Evolutionary conservation across 495 filamentous ascomycete genomes (phyloP).

Genomic region (Annulohypoxylon maeteangense): DNA sequence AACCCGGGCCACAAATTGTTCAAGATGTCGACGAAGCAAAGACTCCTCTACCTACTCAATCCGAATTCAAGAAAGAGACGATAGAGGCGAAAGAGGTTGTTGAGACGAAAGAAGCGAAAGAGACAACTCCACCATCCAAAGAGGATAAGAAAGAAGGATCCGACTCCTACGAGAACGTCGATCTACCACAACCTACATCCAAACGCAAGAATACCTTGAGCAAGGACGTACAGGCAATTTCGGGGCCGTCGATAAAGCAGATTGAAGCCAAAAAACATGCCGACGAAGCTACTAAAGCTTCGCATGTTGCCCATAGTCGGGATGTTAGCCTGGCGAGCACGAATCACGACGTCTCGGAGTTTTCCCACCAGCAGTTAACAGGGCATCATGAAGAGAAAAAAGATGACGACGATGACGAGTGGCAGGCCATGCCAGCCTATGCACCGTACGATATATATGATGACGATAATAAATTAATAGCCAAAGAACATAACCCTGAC

Average conservation of each 20-base stretch:
- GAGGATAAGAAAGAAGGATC: conserved; percentile 13
- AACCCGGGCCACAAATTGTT: conserved; percentile 17
- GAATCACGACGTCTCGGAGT: conserved; percentile 72
- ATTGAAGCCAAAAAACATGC: conserved; percentile 42
- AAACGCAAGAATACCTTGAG: conserved; percentile 31
- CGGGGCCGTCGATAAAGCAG: conserved; percentile 45
- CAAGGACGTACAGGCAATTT: conserved; percentile 45
- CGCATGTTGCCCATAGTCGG: conserved; percentile 42
- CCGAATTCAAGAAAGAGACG: conserved; percentile 20
- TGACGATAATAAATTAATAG: conserved; percentile 88
- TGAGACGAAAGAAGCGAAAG: not conserved
- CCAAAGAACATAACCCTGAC: conserved; percentile 75
- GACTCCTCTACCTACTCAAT: conserved; percentile 35
- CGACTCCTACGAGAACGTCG: conserved; percentile 26
- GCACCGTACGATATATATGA: conserved; percentile 95
- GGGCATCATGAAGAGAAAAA: conserved; percentile 60
- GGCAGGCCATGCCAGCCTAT: conserved; percentile 94
- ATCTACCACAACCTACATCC: conserved; percentile 4
- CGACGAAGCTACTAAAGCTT: conserved; percentile 29
- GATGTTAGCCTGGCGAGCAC: conserved; percentile 45
- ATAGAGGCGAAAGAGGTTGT: not conserved
- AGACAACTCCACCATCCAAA: not conserved
- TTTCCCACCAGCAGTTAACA: conserved; percentile 88
- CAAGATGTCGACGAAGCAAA: conserved; percentile 35
- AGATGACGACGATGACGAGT: conserved; percentile 70